Conservation (phyloP, 164 flowering plant genomes). For the Macadamia tetraphylla region DNA sequence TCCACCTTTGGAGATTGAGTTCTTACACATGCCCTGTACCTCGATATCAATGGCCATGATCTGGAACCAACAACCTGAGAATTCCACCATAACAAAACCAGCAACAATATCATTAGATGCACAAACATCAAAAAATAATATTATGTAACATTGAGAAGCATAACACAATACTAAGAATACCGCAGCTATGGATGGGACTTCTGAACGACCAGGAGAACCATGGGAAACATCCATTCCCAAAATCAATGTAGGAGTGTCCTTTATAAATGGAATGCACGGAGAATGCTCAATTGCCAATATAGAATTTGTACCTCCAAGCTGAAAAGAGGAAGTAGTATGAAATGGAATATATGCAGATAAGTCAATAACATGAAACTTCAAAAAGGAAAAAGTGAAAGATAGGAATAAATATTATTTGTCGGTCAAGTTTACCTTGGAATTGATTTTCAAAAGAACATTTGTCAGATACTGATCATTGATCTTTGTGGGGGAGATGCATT, state of each 20-base stretch:
- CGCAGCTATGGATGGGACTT: slow-evolving; percentile 77
- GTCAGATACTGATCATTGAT: slow-evolving; percentile 76
- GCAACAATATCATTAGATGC: not conserved
- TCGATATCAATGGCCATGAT: slow-evolving; percentile 78
- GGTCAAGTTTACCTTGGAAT: slow-evolving; percentile 59
- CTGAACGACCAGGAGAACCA: slow-evolving; percentile 74
- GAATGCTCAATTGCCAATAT: slow-evolving; percentile 58
- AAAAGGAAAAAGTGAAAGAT: not conserved
- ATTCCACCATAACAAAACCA: not conserved
- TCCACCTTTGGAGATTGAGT: slow-evolving; percentile 57
- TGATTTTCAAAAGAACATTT: slow-evolving; percentile 82
- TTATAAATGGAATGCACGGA: slow-evolving; percentile 45
- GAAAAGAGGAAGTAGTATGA: slow-evolving; percentile 6
- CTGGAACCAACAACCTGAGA: slow-evolving; percentile 80
- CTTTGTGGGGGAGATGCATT: slow-evolving; percentile 60
- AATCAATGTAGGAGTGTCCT: slow-evolving; percentile 68
- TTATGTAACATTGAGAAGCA: not conserved
- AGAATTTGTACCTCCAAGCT: slow-evolving; percentile 88
- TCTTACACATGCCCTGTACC: slow-evolving; percentile 69
- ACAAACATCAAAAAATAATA: not conserved
- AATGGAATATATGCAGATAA: not conserved
- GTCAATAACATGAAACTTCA: not conserved
- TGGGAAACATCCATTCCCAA: slow-evolving; percentile 92
- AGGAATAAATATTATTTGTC: not conserved
- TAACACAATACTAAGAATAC: slow-evolving; percentile 24